Evolutionary conservation across 768 basidiomycete species (phyloP).

Genomic region (Mycena belliarum): DNA sequence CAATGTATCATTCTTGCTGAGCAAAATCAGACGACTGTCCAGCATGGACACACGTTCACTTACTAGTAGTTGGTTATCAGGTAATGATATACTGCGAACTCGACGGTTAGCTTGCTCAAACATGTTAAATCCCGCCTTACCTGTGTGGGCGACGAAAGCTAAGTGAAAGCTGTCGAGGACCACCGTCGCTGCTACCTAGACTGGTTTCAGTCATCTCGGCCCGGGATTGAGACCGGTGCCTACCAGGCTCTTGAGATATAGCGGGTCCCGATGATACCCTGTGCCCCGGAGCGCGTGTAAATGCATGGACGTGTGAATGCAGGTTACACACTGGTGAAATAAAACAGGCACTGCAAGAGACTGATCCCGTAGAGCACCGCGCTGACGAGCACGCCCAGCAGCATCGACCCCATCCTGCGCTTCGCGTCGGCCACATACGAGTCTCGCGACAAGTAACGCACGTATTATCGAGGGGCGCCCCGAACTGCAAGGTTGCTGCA

Average conservation of each 20-base stretch:
- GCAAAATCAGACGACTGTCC: constrained; percentile 2
- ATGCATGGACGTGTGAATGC: not conserved
- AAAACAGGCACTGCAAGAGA: constrained; percentile 49
- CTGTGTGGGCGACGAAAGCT: constrained; percentile 45
- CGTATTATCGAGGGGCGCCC: constrained; percentile 35
- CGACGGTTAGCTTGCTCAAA: constrained; percentile 4
- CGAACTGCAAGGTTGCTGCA: constrained; percentile 28
- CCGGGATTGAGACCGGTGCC: constrained; percentile 14
- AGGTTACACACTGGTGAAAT: constrained; percentile 38
- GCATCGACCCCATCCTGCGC: constrained; percentile 44
- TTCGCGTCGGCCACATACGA: not conserved
- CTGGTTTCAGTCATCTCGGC: not conserved
- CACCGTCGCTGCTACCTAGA: constrained; percentile 41
- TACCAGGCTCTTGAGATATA: constrained; percentile 43
- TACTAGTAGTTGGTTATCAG: constrained; percentile 44
- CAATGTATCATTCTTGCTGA: constrained; percentile 6
- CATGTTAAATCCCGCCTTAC: constrained; percentile 32
- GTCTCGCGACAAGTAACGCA: constrained; percentile 7
- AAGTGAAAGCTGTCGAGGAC: constrained; percentile 50
- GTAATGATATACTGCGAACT: constrained; percentile 46
- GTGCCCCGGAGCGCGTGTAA: not conserved
- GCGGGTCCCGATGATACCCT: constrained; percentile 43
- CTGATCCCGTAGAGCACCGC: constrained; percentile 44
- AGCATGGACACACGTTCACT: constrained; percentile 1
- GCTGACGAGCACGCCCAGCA: constrained; percentile 41